A percentile compares a stretch with the other conserved stretches of the same genome.
Conservation (phyloP, 2,329 filamentous ascomycete species). For the Calonectria pteridis region DNA sequence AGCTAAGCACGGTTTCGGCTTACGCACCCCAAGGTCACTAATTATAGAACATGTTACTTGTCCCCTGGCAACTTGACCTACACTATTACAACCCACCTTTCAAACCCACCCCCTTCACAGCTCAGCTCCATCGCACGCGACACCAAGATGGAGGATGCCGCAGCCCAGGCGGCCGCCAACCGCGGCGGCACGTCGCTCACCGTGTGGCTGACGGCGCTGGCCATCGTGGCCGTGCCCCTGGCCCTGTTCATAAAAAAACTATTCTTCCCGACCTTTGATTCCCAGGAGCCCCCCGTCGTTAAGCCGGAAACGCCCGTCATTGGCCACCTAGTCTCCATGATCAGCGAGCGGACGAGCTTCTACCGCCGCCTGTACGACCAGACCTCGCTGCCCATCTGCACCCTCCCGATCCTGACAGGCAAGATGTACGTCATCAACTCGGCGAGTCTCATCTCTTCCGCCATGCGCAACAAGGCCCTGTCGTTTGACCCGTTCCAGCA, state of each 20-base stretch:
- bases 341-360: conserved; percentile 25
- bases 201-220: neutral
- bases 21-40: neutral
- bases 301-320: conserved; percentile 30
- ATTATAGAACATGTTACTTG: conserved; percentile 11
- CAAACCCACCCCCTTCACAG: neutral
- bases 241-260: neutral
- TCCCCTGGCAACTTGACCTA: neutral
- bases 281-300: conserved; percentile 29
- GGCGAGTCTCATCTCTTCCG: conserved; percentile 53
- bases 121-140: neutral
- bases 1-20: neutral
- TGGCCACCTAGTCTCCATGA: conserved; percentile 35
- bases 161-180: neutral
- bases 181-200: neutral
- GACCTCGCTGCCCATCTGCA: conserved; percentile 51
- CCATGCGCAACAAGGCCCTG: conserved; percentile 56
- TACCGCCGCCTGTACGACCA: conserved; percentile 37
- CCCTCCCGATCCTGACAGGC: conserved; percentile 56
- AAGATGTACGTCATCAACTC: conserved; percentile 60
- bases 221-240: neutral
- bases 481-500: conserved; percentile 57
- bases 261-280: conserved; percentile 17
- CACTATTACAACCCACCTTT: neutral
- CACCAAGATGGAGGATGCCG: neutral